A percentile compares a stretch with the other conserved stretches of the same genome.
Conservation (phyloP, 352 stramenopile species). For the Phytophthora crassamura region DNA sequence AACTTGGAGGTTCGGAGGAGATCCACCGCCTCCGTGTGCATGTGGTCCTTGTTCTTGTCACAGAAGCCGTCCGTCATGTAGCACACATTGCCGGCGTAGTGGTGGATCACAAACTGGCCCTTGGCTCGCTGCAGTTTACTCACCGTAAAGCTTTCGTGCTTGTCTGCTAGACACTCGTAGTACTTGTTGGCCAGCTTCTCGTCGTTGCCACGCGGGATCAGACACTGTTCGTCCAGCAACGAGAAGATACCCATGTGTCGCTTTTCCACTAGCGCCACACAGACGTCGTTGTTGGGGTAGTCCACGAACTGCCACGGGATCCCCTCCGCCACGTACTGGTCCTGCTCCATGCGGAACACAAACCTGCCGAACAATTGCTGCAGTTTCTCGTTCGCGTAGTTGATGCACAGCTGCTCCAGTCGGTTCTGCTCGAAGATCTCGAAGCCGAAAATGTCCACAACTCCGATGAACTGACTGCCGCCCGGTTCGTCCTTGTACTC, state of each 20-base stretch:
- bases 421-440: slow-evolving; percentile 93
- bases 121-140: slow-evolving; percentile 82
- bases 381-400: slow-evolving; percentile 90
- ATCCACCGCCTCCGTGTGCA: slow-evolving; percentile 82
- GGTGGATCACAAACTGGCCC: slow-evolving; percentile 85
- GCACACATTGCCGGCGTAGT: slow-evolving; percentile 87
- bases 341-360: slow-evolving; percentile 88
- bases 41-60: slow-evolving; percentile 92
- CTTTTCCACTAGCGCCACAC: slow-evolving; percentile 77
- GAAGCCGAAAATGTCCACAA: slow-evolving; percentile 93
- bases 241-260: slow-evolving; percentile 83
- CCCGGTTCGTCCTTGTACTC: slow-evolving; percentile 73
- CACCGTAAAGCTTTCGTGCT: slow-evolving; percentile 74
- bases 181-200: slow-evolving; percentile 88
- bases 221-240: slow-evolving; percentile 86
- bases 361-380: slow-evolving; percentile 86
- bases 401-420: slow-evolving; percentile 92
- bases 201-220: slow-evolving; percentile 86
- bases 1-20: slow-evolving; percentile 72
- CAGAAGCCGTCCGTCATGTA: slow-evolving; percentile 87
- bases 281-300: slow-evolving; percentile 89
- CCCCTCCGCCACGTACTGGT: slow-evolving; percentile 83
- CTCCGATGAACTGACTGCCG: slow-evolving; percentile 85
- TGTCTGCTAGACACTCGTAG: slow-evolving; percentile 61
- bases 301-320: slow-evolving; percentile 92